These are phyloP conservation scores for Neurospora sp. DNA, from an alignment of 2,329 filamentous ascomycete genomes.

Conservation along the genomic window DNA sequence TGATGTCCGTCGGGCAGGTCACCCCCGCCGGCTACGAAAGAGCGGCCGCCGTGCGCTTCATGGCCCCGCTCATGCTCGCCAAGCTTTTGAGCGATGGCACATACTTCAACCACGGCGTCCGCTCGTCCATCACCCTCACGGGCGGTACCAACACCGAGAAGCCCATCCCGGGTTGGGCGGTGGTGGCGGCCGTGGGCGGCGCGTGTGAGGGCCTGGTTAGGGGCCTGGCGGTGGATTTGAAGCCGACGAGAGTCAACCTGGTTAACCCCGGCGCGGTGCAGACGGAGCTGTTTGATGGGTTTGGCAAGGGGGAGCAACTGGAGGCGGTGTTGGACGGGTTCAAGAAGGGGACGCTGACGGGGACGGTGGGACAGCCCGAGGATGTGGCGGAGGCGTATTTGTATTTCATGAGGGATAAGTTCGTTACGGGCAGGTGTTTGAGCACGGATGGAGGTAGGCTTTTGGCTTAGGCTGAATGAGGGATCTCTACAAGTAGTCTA, in stretches of 20 bases:
- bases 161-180: background rate
- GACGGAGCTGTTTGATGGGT: slow-evolving; percentile 4
- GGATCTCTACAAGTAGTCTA: no score
- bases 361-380: slow-evolving; percentile 3
- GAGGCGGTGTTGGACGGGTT: background rate
- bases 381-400: slow-evolving; percentile 9
- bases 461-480: background rate
- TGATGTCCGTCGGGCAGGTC: background rate
- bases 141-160: background rate
- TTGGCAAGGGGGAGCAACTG: background rate
- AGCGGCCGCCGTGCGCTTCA: slow-evolving; percentile 1
- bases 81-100: background rate
- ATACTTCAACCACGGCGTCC: background rate
- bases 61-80: slow-evolving; percentile 1
- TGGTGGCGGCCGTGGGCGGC: background rate
- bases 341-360: slow-evolving; percentile 3
- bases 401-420: slow-evolving; percentile 6
- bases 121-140: slow-evolving; percentile 1
- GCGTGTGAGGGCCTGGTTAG: slow-evolving; percentile 3
- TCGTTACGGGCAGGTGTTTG: slow-evolving; percentile 1
- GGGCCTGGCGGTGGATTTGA: slow-evolving; percentile 5
- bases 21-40: background rate
- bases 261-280: slow-evolving; percentile 3
- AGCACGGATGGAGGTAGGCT: slow-evolving; percentile 4
- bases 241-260: slow-evolving; percentile 5